A percentile compares a stretch with the other conserved stretches of the same genome.
These are phyloP conservation scores for Phlyctochytrium planicorne DNA, from an alignment of 192 early-diverging fungal genomes.

Conservation along the genomic window DNA sequence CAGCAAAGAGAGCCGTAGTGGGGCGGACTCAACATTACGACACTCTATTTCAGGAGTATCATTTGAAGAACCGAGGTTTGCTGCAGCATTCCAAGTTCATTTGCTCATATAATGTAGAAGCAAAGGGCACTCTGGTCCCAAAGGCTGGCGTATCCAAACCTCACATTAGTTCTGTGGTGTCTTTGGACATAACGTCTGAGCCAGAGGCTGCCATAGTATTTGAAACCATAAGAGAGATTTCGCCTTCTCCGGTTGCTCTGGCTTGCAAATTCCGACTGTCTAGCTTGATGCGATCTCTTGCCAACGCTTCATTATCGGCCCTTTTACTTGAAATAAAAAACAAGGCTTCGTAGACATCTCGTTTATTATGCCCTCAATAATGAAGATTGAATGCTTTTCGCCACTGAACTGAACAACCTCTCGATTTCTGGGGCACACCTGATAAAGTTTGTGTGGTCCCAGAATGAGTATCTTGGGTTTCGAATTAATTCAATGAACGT, in stretches of 20 bases:
- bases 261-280: background rate
- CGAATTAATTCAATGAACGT: slow-evolving; percentile 97
- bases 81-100: background rate
- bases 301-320: background rate
- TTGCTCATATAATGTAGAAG: background rate
- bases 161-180: background rate
- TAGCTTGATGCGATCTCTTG: background rate
- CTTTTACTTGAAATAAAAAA: background rate
- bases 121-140: background rate
- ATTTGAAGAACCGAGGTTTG: slow-evolving; percentile 56
- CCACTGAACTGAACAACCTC: slow-evolving; percentile 72
- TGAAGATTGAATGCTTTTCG: slow-evolving; percentile 41
- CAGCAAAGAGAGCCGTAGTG: slow-evolving; percentile 76
- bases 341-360: background rate
- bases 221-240: slow-evolving; percentile 8
- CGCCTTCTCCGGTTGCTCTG: slow-evolving; percentile 16
- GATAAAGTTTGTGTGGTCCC: slow-evolving; percentile 64
- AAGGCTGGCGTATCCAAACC: background rate
- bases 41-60: slow-evolving; percentile 68
- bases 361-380: background rate
- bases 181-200: background rate
- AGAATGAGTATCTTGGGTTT: slow-evolving; percentile 80
- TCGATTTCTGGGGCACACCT: slow-evolving; percentile 80
- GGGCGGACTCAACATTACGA: slow-evolving; percentile 87
- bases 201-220: slow-evolving; percentile 10